Conservation (phyloP, 768 basidiomycete species). For the Stropharia rugosoannulata region DNA sequence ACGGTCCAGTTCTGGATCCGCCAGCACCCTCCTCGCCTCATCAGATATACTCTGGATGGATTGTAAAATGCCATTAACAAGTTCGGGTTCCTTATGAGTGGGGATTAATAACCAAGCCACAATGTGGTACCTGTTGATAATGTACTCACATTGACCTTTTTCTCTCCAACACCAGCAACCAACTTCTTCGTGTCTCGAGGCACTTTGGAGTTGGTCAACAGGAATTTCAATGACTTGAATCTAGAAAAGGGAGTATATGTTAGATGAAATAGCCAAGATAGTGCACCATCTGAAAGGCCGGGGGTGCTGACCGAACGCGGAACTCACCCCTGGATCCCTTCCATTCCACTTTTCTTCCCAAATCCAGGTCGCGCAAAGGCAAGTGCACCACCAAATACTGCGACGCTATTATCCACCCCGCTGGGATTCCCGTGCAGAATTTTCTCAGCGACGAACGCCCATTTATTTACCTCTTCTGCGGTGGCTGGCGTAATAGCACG, state of each 20-base stretch:
- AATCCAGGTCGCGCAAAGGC: slow-evolving; percentile 85
- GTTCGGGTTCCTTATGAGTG: slow-evolving; percentile 70
- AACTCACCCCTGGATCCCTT: slow-evolving; percentile 79
- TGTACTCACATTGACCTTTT: slow-evolving; percentile 55
- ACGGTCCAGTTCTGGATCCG: slow-evolving; percentile 72
- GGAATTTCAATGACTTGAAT: slow-evolving; percentile 87
- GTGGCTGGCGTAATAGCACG: slow-evolving; percentile 59
- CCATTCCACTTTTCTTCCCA: slow-evolving; percentile 78
- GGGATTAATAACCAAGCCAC: slow-evolving; percentile 12
- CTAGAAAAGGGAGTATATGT: slow-evolving; percentile 33
- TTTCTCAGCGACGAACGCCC: slow-evolving; percentile 95
- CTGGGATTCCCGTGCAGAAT: slow-evolving; percentile 96
- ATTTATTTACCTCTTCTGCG: slow-evolving; percentile 84
- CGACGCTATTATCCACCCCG: slow-evolving; percentile 95
- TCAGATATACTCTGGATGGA: slow-evolving; percentile 86
- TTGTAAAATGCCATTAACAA: slow-evolving; percentile 73
- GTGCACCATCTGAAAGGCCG: not conserved
- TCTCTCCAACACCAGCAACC: slow-evolving; percentile 83
- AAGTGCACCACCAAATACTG: slow-evolving; percentile 90
- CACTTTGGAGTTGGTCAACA: slow-evolving; percentile 91
- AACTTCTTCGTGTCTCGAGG: slow-evolving; percentile 93
- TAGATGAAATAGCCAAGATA: slow-evolving; percentile 10
- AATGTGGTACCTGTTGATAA: slow-evolving; percentile 2
- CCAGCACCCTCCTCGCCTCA: slow-evolving; percentile 73
- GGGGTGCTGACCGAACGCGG: slow-evolving; percentile 9